Percentiles rank a stretch among this genome's conserved stretches.
Conservation (phyloP, 768 basidiomycete species). For the Auricularia heimuer region DNA sequence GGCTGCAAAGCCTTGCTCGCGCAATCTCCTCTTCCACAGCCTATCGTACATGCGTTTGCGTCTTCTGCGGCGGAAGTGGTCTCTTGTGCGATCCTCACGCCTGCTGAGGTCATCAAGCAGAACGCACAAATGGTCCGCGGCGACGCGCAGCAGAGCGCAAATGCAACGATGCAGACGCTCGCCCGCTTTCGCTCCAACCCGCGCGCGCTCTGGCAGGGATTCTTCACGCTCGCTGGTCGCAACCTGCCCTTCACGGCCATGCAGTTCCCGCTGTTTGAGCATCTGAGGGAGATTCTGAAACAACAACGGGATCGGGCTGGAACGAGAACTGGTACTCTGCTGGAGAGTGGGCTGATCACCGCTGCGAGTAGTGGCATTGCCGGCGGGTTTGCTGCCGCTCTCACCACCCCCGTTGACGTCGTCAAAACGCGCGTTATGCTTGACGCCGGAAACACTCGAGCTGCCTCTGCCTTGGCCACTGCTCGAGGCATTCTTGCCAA, state of each 20-base stretch:
- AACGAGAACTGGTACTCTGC: slow-evolving; percentile 63
- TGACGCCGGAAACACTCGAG: not conserved
- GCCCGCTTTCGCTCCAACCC: not conserved
- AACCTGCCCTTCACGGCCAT: slow-evolving; percentile 95
- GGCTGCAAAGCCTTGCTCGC: not conserved
- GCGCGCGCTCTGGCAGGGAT: not conserved
- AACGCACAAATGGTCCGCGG: not conserved
- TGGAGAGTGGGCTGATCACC: slow-evolving; percentile 18
- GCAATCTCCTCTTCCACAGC: not conserved
- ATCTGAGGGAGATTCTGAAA: slow-evolving; percentile 64
- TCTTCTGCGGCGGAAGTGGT: not conserved
- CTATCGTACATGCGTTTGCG: not conserved
- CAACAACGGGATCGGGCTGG: slow-evolving; percentile 37
- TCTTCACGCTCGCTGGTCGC: not conserved
- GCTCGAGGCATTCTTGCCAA: not conserved
- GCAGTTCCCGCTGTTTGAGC: slow-evolving; percentile 93
- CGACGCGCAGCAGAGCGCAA: not conserved
- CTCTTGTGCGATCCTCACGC: not conserved
- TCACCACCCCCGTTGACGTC: slow-evolving; percentile 93
- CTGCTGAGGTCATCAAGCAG: not conserved
- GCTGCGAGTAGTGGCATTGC: slow-evolving; percentile 86
- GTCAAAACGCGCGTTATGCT: slow-evolving; percentile 97
- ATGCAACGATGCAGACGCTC: not conserved
- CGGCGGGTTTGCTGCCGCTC: slow-evolving; percentile 79
- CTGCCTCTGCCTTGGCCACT: not conserved